Percentiles rank a stretch among this genome's conserved stretches.
Evolutionary conservation across 495 filamentous ascomycete genomes (phyloP).

Genomic region (Neurospora pannonica): DNA sequence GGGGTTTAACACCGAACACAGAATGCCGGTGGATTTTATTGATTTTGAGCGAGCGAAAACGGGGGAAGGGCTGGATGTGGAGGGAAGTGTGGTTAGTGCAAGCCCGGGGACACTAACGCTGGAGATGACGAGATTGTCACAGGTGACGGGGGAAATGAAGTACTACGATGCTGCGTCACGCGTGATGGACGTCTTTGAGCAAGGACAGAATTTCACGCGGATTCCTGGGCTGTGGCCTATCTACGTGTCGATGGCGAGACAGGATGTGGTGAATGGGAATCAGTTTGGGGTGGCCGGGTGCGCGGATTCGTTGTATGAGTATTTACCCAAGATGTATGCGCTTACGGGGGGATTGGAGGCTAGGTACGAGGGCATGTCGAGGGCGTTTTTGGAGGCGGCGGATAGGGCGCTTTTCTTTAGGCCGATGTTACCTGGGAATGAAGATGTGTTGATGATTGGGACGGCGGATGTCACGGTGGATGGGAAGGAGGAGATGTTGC

Average conservation of each 20-base stretch:
- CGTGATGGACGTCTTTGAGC: slow-evolving; percentile 68
- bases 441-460: slow-evolving; percentile 61
- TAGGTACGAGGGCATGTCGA: slow-evolving; percentile 72
- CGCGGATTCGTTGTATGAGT: slow-evolving; percentile 84
- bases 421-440: slow-evolving; percentile 61
- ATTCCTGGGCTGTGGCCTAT: slow-evolving; percentile 81
- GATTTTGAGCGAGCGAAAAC: slow-evolving; percentile 42
- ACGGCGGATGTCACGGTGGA: slow-evolving; percentile 20
- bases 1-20: slow-evolving; percentile 79
- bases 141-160: slow-evolving; percentile 73
- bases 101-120: slow-evolving; percentile 53
- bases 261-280: slow-evolving; percentile 25
- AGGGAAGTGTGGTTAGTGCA: slow-evolving; percentile 21
- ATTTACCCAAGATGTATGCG: slow-evolving; percentile 61
- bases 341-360: slow-evolving; percentile 67
- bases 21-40: slow-evolving; percentile 64
- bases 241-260: slow-evolving; percentile 50
- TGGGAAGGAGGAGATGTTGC: slow-evolving; percentile 12
- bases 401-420: slow-evolving; percentile 64
- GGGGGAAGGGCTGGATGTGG: slow-evolving; percentile 24
- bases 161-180: slow-evolving; percentile 87
- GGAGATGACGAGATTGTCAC: no score
- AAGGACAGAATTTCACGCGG: slow-evolving; percentile 54
- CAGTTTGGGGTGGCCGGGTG: slow-evolving; percentile 63
- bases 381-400: slow-evolving; percentile 52